phyloP scores from a whole-genome alignment of 148 eudicot genomes.

The Gaultheria prostrata region DNA sequence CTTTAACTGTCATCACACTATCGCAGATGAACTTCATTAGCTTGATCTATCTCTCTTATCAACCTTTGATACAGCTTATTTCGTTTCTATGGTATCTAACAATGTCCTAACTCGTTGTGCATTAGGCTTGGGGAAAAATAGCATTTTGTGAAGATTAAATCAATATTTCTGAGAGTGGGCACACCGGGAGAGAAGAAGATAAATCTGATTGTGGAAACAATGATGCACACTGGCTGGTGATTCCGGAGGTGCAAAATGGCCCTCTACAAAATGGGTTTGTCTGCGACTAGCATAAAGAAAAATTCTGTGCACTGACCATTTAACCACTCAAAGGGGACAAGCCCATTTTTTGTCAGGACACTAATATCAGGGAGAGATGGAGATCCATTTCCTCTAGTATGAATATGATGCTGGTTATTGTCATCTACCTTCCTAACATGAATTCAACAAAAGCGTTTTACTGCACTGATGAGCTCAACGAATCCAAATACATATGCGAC shows the following conservation, averaged over 20 bases:
- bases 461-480: not conserved
- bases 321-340: not conserved
- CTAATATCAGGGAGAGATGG: not conserved
- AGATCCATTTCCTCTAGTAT: not conserved
- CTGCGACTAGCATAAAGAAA: not conserved
- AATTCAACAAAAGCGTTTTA: not conserved
- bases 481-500: not conserved
- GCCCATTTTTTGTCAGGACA: not conserved
- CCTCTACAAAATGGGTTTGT: not conserved
- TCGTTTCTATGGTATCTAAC: not conserved
- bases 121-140: not conserved
- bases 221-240: not conserved
- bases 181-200: not conserved
- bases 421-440: not conserved
- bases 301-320: not conserved
- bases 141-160: not conserved
- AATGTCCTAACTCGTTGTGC: not conserved
- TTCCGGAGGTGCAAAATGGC: not conserved
- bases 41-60: not conserved
- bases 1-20: not conserved
- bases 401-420: not conserved
- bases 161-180: not conserved
- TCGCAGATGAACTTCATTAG: not conserved
- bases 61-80: not conserved
- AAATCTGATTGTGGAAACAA: constrained; percentile 1